A percentile compares a stretch with the other conserved stretches of the same genome.
Conservation (phyloP, 78 protist genomes). For the Dictyostelium brefeldianum region DNA sequence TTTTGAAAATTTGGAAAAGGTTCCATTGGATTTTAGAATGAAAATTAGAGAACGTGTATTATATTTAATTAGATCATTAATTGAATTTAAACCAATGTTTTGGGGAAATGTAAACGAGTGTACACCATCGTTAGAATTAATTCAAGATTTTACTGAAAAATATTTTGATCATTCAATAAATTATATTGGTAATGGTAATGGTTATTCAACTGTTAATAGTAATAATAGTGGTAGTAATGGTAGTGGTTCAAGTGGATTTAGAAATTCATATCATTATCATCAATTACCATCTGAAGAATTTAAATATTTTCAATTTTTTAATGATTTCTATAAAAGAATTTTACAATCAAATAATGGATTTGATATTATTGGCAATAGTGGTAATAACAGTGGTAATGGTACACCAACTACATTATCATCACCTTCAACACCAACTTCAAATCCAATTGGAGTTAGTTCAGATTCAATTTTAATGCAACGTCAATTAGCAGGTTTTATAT, state of each 20-base stretch:
- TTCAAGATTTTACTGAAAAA: constrained; percentile 9
- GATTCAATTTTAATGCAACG: neutral
- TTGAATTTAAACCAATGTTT: constrained; percentile 45
- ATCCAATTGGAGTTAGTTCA: constrained; percentile 9
- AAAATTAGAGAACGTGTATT: constrained; percentile 40
- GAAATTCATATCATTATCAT: neutral
- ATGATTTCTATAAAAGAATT: neutral
- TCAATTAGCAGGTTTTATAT: constrained; percentile 1
- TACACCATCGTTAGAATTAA: neutral
- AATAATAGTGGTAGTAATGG: neutral
- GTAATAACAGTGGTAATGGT: neutral
- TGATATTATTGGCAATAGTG: neutral
- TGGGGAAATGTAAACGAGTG: constrained; percentile 11
- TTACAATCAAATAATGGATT: neutral
- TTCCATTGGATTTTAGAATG: neutral
- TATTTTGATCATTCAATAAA: neutral
- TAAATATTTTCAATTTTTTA: constrained; percentile 25
- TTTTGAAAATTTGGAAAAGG: neutral
- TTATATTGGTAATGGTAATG: too few relatives aligned
- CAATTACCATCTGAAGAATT: constrained; percentile 12
- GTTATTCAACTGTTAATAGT: neutral
- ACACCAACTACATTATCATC: constrained; percentile 15
- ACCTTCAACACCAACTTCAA: neutral
- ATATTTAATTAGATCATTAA: constrained; percentile 27
- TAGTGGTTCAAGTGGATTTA: neutral